Base-by-base conservation (phyloP, 805 yeast species). In the Candida sphagnicola region DNA sequence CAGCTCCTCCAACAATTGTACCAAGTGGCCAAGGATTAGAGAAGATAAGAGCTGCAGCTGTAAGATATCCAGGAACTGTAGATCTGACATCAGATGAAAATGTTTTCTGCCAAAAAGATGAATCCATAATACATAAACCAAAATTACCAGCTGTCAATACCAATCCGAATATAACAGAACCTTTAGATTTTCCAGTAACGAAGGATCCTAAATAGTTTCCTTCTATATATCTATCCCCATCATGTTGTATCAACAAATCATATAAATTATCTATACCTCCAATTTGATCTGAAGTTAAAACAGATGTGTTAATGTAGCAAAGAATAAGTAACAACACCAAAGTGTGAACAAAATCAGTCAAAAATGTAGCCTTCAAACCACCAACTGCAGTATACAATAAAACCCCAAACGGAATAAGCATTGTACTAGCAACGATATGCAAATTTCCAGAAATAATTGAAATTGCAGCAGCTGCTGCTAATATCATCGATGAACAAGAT, bases 331-430 rank as follows among this genome's bases (percentile, higher is more conserved):
- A 38, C 18, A 56, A 40, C 17, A 57, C 43, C 13, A 56, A 47
- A 5, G 61, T 47, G 44, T 58, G 61, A 14, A 59, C 61, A 39
- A 46, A 74, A 46, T 74, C 79, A 4, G 78, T 68, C 26, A 74
- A 53, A 44, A 74, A 73, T 2, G 80, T 74, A 5, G 78, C 72
- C 41, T 68, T 72, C 26, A 75, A 53, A 8, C 79, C 80, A 33
- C 79, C 79, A 26, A 69, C 59, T 6, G 68, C 59, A 0, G 79
- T 75, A 48, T 74, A 75, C 19, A 70, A 51, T 41, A 68, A 54
- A 14, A 75, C 78, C 2, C 63, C 63, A 49, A 57, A 56, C 25
- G 58, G 61, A 38, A 56, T 54, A 25, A 56, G 46, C 59, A 55
- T 47, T 8, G 57, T 50, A 29, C 53, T 50, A 6, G 60, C 61